Evolutionary conservation across 257 asterid genomes (phyloP).

Genomic region (Perilla frutescens): DNA sequence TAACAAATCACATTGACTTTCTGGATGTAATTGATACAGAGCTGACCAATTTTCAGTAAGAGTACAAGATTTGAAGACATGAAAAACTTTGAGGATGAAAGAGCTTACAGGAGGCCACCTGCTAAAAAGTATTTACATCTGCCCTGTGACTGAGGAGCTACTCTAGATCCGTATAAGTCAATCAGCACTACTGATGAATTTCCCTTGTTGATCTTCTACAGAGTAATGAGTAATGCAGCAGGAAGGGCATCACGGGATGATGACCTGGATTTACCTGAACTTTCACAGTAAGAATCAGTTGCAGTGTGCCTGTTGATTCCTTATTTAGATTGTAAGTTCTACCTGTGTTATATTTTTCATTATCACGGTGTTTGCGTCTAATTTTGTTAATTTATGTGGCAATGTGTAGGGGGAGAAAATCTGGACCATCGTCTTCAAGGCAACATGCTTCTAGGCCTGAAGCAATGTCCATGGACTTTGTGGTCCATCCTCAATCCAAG

Average conservation of each 20-base stretch:
- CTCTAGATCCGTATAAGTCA: constrained; percentile 9
- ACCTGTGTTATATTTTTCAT: not conserved
- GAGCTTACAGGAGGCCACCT: constrained; percentile 71
- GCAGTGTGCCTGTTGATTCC: constrained; percentile 9
- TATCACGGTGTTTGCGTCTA: constrained; percentile 2
- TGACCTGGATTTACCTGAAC: constrained; percentile 78
- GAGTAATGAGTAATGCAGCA: constrained; percentile 55
- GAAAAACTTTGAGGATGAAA: constrained; percentile 82
- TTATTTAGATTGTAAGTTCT: constrained; percentile 14
- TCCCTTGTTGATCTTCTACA: constrained; percentile 41
- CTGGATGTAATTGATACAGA: constrained; percentile 55
- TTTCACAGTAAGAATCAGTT: constrained; percentile 47
- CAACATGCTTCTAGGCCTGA: constrained; percentile 67
- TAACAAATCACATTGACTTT: constrained; percentile 17
- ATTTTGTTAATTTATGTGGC: constrained; percentile 32
- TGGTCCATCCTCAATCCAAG: constrained; percentile 93
- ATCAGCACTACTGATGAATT: constrained; percentile 29
- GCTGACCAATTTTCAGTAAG: constrained; percentile 93
- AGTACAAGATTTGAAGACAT: constrained; percentile 98
- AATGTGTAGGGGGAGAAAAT: constrained; percentile 63
- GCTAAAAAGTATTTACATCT: constrained; percentile 51
- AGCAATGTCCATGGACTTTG: constrained; percentile 91
- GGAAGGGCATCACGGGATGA: constrained; percentile 78
- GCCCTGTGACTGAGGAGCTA: constrained; percentile 4
- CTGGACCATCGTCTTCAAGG: constrained; percentile 75